These are phyloP conservation scores for Papiliotrema fonsecae DNA, from an alignment of 1,284 basidiomycete genomes.

Conservation along the genomic window DNA sequence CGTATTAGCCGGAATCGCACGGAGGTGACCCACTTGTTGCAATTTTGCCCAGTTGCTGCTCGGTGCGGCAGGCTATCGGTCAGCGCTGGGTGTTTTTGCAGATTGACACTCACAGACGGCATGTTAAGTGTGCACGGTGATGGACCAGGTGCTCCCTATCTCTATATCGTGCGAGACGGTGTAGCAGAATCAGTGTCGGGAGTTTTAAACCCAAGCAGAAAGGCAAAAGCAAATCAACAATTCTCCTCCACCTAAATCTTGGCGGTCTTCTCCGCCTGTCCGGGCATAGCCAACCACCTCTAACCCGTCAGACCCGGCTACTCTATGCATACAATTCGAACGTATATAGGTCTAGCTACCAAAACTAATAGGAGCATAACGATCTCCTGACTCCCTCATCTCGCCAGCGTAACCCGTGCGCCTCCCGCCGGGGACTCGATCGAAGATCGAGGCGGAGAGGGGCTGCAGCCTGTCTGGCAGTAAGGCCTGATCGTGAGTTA, in stretches of 20 bases:
- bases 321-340: no score
- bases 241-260: no score
- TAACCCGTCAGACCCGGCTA: no score
- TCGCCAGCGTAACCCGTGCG: not conserved
- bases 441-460: conserved; percentile 4
- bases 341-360: conserved; percentile 3
- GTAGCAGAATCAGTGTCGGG: no score
- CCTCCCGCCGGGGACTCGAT: conserved; percentile 1
- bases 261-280: no score
- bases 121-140: no score
- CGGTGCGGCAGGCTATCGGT: conserved; percentile 7
- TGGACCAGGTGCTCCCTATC: no score
- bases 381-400: not conserved
- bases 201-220: no score
- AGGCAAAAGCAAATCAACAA: no score
- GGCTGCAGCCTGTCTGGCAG: conserved; percentile 3
- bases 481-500: conserved; percentile 2
- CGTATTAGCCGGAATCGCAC: not conserved
- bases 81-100: not conserved
- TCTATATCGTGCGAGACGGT: no score
- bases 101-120: not conserved
- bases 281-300: no score
- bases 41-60: conserved; percentile 39
- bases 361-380: conserved; percentile 7
- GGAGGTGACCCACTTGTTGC: conserved; percentile 22